phyloP scores from a whole-genome alignment of 305 asterid genomes.

The Salvia sclarea region DNA sequence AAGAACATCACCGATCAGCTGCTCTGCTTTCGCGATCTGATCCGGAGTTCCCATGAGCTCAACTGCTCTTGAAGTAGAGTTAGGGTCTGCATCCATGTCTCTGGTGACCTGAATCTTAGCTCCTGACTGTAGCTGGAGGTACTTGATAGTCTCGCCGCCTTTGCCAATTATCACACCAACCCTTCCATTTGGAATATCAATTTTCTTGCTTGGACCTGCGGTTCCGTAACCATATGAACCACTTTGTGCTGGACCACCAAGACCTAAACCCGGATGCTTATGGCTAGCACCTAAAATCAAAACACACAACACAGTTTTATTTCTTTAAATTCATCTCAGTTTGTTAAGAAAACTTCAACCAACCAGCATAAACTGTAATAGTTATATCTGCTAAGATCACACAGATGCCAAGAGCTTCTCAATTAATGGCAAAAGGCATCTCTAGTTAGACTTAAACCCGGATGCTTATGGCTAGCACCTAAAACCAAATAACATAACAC shows the following conservation, averaged over 20 bases:
- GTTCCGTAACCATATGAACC: slow-evolving; percentile 64
- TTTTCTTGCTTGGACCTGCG: slow-evolving; percentile 62
- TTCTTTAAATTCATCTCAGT: not conserved
- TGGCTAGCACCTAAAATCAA: slow-evolving; percentile 43
- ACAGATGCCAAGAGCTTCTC: not conserved
- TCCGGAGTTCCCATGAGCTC: slow-evolving; percentile 88
- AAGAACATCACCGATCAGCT: slow-evolving; percentile 73
- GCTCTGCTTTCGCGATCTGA: slow-evolving; percentile 78
- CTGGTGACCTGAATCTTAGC: slow-evolving; percentile 92
- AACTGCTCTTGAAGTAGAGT: slow-evolving; percentile 69
- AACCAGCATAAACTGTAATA: not conserved
- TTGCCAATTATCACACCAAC: slow-evolving; percentile 89
- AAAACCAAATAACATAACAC: slow-evolving; percentile 21
- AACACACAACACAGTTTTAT: not conserved
- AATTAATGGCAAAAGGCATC: not conserved
- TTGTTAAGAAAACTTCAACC: not conserved
- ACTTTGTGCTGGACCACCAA: slow-evolving; percentile 43
- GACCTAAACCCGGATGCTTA: slow-evolving; percentile 49
- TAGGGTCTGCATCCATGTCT: slow-evolving; percentile 83
- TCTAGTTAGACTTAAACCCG: slow-evolving; percentile 16
- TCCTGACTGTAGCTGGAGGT: slow-evolving; percentile 74
- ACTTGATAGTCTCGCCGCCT: slow-evolving; percentile 85
- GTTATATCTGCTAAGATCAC: not conserved
- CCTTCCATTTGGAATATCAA: slow-evolving; percentile 80
- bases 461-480: slow-evolving; percentile 53